Evolutionary conservation across 352 stramenopile genomes (phyloP), one percentile per base, ranked within the genome.

Genomic region (Phytophthora melonis): DNA sequence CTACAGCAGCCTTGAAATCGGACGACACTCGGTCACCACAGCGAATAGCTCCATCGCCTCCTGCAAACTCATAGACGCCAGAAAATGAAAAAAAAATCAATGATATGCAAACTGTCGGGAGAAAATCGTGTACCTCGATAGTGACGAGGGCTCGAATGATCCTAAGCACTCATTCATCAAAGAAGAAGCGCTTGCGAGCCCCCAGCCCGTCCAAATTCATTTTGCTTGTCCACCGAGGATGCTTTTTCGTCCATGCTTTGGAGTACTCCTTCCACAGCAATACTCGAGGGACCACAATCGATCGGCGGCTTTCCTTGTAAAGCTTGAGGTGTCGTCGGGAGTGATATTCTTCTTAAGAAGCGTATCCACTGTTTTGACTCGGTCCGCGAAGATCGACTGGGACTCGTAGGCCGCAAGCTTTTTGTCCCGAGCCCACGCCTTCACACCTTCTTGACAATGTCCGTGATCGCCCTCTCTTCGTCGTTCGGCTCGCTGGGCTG

Each of bases 1-100:
- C 21, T 47, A 10, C 59, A 56, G 55, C 43, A 3, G 21, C n/a
- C 25, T 52, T 61, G 10, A 82, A 82, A 58, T 61, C 70, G 34
- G 63, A 82, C n/a, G 75, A 82, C 23, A 79, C 67, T 13, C 58
- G 75, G 52, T 66, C 49, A 27, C 63, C 72, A 36, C 75, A 79
- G 23, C 61, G 60, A 13, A 58, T 67, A 68, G 47, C 34, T 60
- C 19, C 62, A 21, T 18, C 34, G 4, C n/a, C 32, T 45, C 21
- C 65, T 21, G 32, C 27, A 57, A 78, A 65, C n/a, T 61, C 23
- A 13, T 78, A 78, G 39, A 54, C 18, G 3, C 11, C n/a, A 59
- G 21, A 59, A 56, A 10, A 43, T 55, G 21, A 58, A 56, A 10
- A 52, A n/a, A 30, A 30, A 5, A 30, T 30, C 5, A 27, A 27